Evolutionary conservation across 2,329 filamentous ascomycete genomes (phyloP), one percentile per base, ranked within the genome.

Genomic region (Trichoderma sp.): DNA sequence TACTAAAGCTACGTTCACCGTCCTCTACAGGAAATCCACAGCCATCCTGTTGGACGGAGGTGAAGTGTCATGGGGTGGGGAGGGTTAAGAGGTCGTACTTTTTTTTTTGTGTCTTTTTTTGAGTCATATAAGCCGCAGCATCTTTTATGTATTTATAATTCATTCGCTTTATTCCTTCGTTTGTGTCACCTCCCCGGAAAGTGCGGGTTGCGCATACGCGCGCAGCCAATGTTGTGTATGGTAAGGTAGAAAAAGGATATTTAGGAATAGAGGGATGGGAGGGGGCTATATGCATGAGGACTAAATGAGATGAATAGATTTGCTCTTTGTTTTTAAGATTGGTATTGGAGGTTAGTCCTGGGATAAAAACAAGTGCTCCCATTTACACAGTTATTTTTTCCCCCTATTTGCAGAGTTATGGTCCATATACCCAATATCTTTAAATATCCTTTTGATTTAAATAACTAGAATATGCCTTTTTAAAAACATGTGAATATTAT

Each of bases 61-160:
- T 17, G 37, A 34, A 27, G 54, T n/a, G 32, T 58, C 19, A 17
- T 25, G 22, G 22, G 35, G 32, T 27, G 32, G 39, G 15, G 57
- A 45, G 61, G 27, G 7, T 10, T 12, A 52, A 25, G 42, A 15
- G 19, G 58, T 53, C 34, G 10, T 35, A 39, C 3, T 32, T 12
- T 35, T 42, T 54, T 54, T 29, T 12, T 48, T 6, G 35, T 56
- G 53, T 56, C 6, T 27, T n/a, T 37, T 57, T 57, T 52, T 4
- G 52, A 29, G 52, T 65, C 42, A 56, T 48, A 65, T 42, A 56
- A 57, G 37, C 52, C 52, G 15, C 61, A 56, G 52, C 61, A 65
- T 65, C 27, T 65, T 65, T 54, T 65, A 65, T 65, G 50, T 65
- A 56, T 57, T 64, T 57, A 65, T 65, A 56, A 65, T 65, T 65